Evolutionary conservation across 2,329 filamentous ascomycete species (phyloP).

Genomic region (Sphaerulina musiva): DNA sequence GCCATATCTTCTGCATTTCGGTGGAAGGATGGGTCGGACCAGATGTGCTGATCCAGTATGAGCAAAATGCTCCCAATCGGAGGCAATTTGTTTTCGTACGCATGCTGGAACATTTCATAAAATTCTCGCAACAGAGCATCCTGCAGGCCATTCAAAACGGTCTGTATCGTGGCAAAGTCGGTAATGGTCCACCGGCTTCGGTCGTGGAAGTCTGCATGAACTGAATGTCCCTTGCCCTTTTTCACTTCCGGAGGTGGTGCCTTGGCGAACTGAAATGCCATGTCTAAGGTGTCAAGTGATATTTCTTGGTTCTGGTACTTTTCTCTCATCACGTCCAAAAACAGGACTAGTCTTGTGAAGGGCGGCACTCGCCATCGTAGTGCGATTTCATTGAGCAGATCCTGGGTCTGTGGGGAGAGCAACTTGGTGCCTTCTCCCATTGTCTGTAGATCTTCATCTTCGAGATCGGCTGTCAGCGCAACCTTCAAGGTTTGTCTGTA

Average conservation of each 20-base stretch:
- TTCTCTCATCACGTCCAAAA: slow-evolving; percentile 76
- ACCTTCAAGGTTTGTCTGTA: slow-evolving; percentile 78
- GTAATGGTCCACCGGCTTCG: slow-evolving; percentile 46
- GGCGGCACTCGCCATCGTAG: slow-evolving; percentile 84
- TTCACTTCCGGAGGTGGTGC: slow-evolving; percentile 55
- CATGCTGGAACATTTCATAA: slow-evolving; percentile 78
- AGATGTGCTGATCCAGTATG: slow-evolving; percentile 74
- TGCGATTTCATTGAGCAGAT: slow-evolving; percentile 77
- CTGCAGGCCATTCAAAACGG: slow-evolving; percentile 66
- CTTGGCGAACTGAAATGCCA: slow-evolving; percentile 76
- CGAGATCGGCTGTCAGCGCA: slow-evolving; percentile 59
- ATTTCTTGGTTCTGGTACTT: slow-evolving; percentile 83
- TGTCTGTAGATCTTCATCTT: slow-evolving; percentile 49
- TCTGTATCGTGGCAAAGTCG: slow-evolving; percentile 58
- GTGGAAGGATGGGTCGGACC: slow-evolving; percentile 68
- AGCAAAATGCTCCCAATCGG: slow-evolving; percentile 73
- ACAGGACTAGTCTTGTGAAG: slow-evolving; percentile 69
- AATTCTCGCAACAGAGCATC: slow-evolving; percentile 80
- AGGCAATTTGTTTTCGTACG: slow-evolving; percentile 82
- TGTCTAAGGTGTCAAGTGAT: slow-evolving; percentile 71
- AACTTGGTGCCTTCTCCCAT: slow-evolving; percentile 47
- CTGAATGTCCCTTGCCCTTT: slow-evolving; percentile 26
- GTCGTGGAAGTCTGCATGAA: slow-evolving; percentile 49
- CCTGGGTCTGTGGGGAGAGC: slow-evolving; percentile 68
- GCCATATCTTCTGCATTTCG: slow-evolving; percentile 62